Percentiles rank a stretch among this genome's conserved stretches.
Evolutionary conservation across 768 basidiomycete genomes (phyloP).

Genomic region (Lyophyllum shimeji): DNA sequence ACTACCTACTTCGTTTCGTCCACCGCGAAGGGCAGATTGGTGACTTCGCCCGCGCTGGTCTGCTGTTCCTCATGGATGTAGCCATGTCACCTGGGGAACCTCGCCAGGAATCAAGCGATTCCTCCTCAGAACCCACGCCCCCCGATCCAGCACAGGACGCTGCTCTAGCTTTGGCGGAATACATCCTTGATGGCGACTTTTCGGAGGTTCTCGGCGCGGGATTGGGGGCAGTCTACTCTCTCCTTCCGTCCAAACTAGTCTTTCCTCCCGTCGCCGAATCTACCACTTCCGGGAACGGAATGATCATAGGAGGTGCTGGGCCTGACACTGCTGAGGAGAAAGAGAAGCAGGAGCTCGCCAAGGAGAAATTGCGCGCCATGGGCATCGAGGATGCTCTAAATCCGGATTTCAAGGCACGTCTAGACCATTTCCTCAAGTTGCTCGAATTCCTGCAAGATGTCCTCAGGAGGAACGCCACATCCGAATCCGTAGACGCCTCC

Average conservation of each 20-base stretch:
- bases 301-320: constrained; percentile 71
- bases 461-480: constrained; percentile 60
- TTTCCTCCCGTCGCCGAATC: constrained; percentile 49
- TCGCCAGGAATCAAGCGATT: constrained; percentile 28
- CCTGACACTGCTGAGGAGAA: constrained; percentile 55
- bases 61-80: constrained; percentile 94
- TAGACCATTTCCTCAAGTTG: constrained; percentile 89
- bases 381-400: constrained; percentile 79
- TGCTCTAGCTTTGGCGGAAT: constrained; percentile 85
- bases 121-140: constrained; percentile 29
- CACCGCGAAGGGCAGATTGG: constrained; percentile 94
- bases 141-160: constrained; percentile 81
- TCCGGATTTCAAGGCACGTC: constrained; percentile 71
- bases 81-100: constrained; percentile 83
- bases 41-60: constrained; percentile 88
- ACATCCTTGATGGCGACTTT: constrained; percentile 95
- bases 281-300: constrained; percentile 47
- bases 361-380: constrained; percentile 52
- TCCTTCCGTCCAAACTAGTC: constrained; percentile 84
- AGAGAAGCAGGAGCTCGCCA: constrained; percentile 45
- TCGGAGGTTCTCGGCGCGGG: constrained; percentile 96
- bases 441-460: constrained; percentile 93
- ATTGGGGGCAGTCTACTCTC: constrained; percentile 88
- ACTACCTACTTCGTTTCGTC: constrained; percentile 92
- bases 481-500: constrained; percentile 55